phyloP scores from a whole-genome alignment of 2,329 filamentous ascomycete species.

The Orbilia oligospora region DNA sequence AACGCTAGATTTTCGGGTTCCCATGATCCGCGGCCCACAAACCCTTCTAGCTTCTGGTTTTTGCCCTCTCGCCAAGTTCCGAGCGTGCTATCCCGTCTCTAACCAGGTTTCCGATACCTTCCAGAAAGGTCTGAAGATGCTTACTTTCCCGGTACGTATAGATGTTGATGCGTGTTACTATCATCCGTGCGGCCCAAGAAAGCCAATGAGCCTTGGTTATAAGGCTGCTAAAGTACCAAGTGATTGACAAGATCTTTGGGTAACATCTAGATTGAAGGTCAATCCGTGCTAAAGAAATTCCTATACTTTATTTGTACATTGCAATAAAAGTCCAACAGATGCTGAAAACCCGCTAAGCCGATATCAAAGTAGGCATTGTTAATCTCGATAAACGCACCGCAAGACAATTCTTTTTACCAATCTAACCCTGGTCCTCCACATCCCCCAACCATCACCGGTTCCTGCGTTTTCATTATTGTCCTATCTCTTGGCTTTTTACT shows the following conservation, averaged over 20 bases:
- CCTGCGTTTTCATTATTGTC: conserved; percentile 51
- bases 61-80: conserved; percentile 42
- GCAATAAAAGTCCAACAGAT: not conserved
- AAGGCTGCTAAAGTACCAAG: conserved; percentile 50
- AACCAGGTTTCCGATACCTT: conserved; percentile 45
- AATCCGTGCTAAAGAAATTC: not conserved
- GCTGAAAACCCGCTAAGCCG: not conserved
- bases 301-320: conserved; percentile 8
- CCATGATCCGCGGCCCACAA: conserved; percentile 7
- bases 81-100: conserved; percentile 35
- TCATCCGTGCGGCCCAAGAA: conserved; percentile 16
- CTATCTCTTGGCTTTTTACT: conserved; percentile 53
- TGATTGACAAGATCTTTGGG: conserved; percentile 9
- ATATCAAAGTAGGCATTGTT: conserved; percentile 10
- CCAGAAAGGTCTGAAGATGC: conserved; percentile 6
- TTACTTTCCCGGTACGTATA: conserved; percentile 28
- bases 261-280: not conserved
- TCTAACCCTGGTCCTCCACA: conserved; percentile 50
- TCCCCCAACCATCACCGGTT: conserved; percentile 42
- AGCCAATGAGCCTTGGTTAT: conserved; percentile 26
- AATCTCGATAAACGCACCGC: not conserved
- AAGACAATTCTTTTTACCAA: conserved; percentile 31
- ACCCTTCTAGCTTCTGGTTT: conserved; percentile 7
- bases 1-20: conserved; percentile 2
- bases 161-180: not conserved